Percentiles rank a stretch among this genome's conserved stretches.
phyloP scores from a whole-genome alignment of 371 early-diverging fungal genomes.

The Saksenaea vasiformis region DNA sequence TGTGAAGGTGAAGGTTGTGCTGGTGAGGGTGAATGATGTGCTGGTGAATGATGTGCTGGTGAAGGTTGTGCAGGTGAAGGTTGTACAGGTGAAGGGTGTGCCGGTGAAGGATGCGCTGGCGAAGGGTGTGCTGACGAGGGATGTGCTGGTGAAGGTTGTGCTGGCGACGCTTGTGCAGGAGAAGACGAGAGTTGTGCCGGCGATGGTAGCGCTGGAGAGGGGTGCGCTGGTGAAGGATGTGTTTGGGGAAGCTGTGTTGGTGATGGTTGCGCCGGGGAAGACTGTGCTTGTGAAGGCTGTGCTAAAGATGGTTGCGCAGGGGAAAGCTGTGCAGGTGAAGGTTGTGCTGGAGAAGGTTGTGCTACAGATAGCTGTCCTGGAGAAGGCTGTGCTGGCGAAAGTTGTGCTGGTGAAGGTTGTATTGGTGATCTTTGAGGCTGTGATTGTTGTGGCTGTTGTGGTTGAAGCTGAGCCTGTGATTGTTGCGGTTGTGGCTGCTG shows the following conservation, averaged over 20 bases:
- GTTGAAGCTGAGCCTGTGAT: constrained; percentile 23
- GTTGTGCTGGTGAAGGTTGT: constrained; percentile 16
- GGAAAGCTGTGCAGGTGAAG: constrained; percentile 9
- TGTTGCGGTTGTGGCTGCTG: constrained; percentile 26
- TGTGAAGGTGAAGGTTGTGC: constrained; percentile 8
- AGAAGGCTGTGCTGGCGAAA: constrained; percentile 14
- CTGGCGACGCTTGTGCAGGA: constrained; percentile 8
- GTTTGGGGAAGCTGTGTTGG: not conserved
- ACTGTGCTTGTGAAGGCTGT: constrained; percentile 4
- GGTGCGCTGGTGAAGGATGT: constrained; percentile 7
- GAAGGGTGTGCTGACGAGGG: constrained; percentile 22
- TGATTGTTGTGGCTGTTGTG: constrained; percentile 21
- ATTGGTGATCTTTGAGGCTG: constrained; percentile 27
- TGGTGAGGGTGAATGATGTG: not conserved
- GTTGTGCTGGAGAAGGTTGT: constrained; percentile 1
- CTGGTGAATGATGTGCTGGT: constrained; percentile 6
- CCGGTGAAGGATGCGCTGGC: constrained; percentile 8
- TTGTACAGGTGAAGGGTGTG: constrained; percentile 29
- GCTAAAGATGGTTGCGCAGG: constrained; percentile 24
- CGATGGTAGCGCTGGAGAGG: not conserved
- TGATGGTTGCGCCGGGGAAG: constrained; percentile 2
- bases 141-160: constrained; percentile 28
- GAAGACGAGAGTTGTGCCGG: constrained; percentile 16
- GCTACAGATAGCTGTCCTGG: constrained; percentile 6
- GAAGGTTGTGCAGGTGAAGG: constrained; percentile 23